Evolutionary conservation across 2,329 filamentous ascomycete genomes (phyloP).

Genomic region (Colletotrichum brevisporum): DNA sequence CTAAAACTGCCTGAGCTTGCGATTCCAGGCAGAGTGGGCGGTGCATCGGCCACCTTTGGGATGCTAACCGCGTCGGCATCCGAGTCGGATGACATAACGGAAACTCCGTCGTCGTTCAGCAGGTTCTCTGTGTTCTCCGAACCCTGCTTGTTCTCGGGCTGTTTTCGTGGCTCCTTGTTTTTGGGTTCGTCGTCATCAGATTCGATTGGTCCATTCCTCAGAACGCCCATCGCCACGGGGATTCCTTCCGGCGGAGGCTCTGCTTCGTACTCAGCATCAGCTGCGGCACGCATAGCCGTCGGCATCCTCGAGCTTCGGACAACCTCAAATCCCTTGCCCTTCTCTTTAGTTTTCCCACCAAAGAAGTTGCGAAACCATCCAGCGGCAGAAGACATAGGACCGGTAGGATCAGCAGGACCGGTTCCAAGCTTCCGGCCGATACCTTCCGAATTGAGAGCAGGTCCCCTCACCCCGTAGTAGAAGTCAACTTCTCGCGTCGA

Average conservation of each 20-base stretch:
- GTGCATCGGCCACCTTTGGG: conserved; percentile 60
- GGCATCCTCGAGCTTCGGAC: conserved; percentile 91
- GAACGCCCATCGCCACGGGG: conserved; percentile 73
- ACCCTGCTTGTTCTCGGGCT: conserved; percentile 34
- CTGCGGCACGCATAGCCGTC: conserved; percentile 75
- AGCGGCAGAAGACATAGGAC: conserved; percentile 88
- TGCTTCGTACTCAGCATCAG: conserved; percentile 68
- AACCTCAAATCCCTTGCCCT: conserved; percentile 96
- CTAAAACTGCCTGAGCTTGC: conserved; percentile 72
- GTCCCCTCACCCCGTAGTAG: conserved; percentile 93
- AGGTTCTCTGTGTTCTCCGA: conserved; percentile 51
- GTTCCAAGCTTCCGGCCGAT: conserved; percentile 90
- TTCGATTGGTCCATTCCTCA: conserved; percentile 73
- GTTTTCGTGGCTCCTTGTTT: conserved; percentile 46
- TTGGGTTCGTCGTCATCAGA: conserved; percentile 70
- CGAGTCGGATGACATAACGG: conserved; percentile 52
- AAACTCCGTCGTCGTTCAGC: conserved; percentile 62
- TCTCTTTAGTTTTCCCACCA: conserved; percentile 90
- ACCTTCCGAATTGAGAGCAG: conserved; percentile 85
- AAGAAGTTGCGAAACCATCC: conserved; percentile 89
- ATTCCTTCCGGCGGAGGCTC: conserved; percentile 78
- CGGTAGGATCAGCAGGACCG: conserved; percentile 93
- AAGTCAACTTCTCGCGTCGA: conserved; percentile 96
- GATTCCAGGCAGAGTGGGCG: conserved; percentile 72
- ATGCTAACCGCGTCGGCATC: conserved; percentile 60